Percentiles rank a stretch among this genome's conserved stretches.
phyloP scores from a whole-genome alignment of 164 flowering plant species.

The Dillenia suffruticosa region DNA sequence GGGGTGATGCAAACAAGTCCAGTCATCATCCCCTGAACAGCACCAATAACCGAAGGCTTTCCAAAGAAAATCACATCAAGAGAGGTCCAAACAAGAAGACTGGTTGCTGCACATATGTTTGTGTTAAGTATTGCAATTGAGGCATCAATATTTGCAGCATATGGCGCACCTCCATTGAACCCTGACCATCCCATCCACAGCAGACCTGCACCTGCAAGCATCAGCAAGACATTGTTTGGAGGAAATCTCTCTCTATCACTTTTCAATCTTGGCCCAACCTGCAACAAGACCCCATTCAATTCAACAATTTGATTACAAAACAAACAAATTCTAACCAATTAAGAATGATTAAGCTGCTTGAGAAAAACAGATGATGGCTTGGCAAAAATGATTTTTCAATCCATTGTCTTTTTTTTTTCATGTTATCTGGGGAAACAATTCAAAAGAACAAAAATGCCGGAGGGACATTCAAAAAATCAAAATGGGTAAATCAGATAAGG shows the following conservation, averaged over 20 bases:
- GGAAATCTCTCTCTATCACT: constrained; percentile 35
- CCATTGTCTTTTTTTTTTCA: too few relatives aligned
- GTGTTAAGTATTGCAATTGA: constrained; percentile 40
- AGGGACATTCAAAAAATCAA: too few relatives aligned
- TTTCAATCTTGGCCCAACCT: constrained; percentile 33
- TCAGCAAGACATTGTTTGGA: constrained; percentile 32
- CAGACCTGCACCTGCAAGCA: constrained; percentile 33
- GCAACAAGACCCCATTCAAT: neutral
- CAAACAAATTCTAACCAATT: too few relatives aligned
- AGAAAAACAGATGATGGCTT: too few relatives aligned
- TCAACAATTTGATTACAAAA: neutral
- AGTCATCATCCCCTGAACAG: constrained; percentile 44
- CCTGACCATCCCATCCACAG: constrained; percentile 50
- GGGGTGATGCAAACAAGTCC: constrained; percentile 47
- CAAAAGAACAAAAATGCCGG: too few relatives aligned
- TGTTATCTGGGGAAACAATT: neutral
- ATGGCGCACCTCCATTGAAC: constrained; percentile 41
- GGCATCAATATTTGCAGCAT: constrained; percentile 28
- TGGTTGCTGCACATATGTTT: constrained; percentile 38
- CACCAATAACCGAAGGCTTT: constrained; percentile 42
- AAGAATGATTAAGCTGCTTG: too few relatives aligned
- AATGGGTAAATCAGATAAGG: too few relatives aligned
- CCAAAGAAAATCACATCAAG: constrained; percentile 32
- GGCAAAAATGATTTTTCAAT: too few relatives aligned
- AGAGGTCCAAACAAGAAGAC: constrained; percentile 34